Conservation (phyloP, 139 green algal genomes). For the Chlorokybus atmophyticus region DNA sequence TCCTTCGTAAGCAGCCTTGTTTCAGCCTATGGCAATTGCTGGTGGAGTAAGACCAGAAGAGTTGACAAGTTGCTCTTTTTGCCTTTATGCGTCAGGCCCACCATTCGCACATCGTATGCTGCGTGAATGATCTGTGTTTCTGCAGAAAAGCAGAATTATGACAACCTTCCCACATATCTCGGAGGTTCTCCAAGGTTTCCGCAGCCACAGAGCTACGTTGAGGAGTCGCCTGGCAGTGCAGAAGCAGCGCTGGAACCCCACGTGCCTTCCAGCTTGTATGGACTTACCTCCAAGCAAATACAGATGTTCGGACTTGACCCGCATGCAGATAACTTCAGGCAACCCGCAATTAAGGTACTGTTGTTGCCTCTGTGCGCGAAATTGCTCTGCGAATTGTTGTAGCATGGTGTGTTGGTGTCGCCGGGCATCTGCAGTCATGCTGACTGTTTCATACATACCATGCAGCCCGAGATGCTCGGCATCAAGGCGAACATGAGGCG, state of each 20-base stretch:
- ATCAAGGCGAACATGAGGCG: conserved; percentile 12
- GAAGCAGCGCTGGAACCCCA: not conserved
- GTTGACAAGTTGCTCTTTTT: too few relatives aligned
- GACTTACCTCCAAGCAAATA: conserved; percentile 24
- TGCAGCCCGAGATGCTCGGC: not conserved
- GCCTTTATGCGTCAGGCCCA: too few relatives aligned
- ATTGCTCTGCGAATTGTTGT: not conserved
- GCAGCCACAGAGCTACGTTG: not conserved
- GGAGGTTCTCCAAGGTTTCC: not conserved
- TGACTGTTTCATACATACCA: conserved; percentile 5
- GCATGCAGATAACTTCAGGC: not conserved
- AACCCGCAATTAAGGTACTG: not conserved
- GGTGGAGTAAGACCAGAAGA: too few relatives aligned
- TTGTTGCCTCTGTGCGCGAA: not conserved
- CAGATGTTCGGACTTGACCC: conserved; percentile 26
- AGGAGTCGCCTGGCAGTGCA: not conserved
- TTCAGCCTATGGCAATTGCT: too few relatives aligned
- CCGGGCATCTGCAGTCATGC: not conserved
- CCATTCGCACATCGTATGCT: too few relatives aligned
- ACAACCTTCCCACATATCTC: not conserved
- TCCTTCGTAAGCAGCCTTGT: too few relatives aligned
- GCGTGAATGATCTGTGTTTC: not conserved
- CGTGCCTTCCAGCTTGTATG: conserved; percentile 22
- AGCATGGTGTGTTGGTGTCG: not conserved
- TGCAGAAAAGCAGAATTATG: not conserved